Evolutionary conservation across 176 grass and related monocot species (phyloP), one percentile per base, ranked within the genome.

Genomic region (Aegilops bicornis): DNA sequence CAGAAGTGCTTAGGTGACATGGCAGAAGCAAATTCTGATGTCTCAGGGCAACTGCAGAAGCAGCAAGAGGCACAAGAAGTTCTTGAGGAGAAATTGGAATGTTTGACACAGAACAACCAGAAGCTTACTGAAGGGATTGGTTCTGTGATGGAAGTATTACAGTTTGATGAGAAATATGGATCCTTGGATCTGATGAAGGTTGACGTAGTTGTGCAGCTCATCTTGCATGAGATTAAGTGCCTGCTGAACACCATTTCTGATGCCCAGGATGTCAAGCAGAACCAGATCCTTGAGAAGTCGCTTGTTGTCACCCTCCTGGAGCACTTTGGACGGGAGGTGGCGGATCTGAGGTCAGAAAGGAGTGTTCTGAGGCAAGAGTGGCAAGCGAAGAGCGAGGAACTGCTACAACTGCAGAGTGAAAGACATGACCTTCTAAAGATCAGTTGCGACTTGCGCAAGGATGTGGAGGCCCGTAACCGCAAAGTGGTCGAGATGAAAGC

Each of bases 151-250:
- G 83, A 93, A 83, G 85, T 85, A 13, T 87, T 99, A 50, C 85
- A 98, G 83, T 65, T 99, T 68, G 87, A 96, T 91, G 87, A 96
- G 78, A 94, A 93, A 52, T 94, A 96, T 82, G 88, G 73, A 12
- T 90, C 97, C 17, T 77, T 96, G 45, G 90, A 94, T 85, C 66
- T 85, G 22, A 88, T 95, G 88, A 94, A 96, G 83, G 75, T 94
- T 91, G 97, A 96, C 39, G 80, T 99, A 56, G 86, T 96, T 79
- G 79, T 99, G 85, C 97, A 99, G 88, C 94, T 99, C 72, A 88
- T 99, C 83, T 74, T 99, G 70, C 90, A 94, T 85, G 94, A 99
- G 82, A 93, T 99, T 62, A 88, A 84, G 54, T 87, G 88, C 85
- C 77, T 96, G 43, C 58, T 99, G 66, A 94, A 91, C 84, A 87